phyloP scores from a whole-genome alignment of 2,329 filamentous ascomycete genomes.

The Rosellinia necatrix region DNA sequence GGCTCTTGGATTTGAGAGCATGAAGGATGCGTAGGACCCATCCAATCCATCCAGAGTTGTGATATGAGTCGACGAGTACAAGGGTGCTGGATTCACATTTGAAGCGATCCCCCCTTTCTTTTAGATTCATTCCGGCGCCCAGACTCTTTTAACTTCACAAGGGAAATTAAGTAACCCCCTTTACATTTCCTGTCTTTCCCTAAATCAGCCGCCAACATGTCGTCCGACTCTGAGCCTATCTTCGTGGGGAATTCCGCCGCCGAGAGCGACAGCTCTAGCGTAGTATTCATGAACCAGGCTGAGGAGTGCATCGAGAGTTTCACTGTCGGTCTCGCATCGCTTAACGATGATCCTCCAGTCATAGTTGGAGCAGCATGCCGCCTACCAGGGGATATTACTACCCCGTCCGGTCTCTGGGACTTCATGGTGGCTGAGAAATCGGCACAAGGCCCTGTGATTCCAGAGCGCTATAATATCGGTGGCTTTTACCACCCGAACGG shows the following conservation, averaged over 20 bases:
- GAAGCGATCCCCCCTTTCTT: too few relatives aligned
- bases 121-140: too few relatives aligned
- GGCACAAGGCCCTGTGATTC: conserved; percentile 13
- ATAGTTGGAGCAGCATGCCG: conserved; percentile 20
- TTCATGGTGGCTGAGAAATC: conserved; percentile 18
- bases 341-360: neutral
- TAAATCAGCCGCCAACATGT: neutral
- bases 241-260: too few relatives aligned
- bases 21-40: too few relatives aligned
- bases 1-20: too few relatives aligned
- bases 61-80: too few relatives aligned
- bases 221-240: neutral
- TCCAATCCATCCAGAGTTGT: too few relatives aligned
- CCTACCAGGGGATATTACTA: conserved; percentile 18
- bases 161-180: too few relatives aligned
- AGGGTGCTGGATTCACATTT: too few relatives aligned
- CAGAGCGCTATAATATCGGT: conserved; percentile 18
- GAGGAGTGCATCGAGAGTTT: too few relatives aligned
- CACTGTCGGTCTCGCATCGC: too few relatives aligned
- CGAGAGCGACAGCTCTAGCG: neutral
- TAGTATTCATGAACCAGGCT: neutral
- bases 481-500: conserved; percentile 25
- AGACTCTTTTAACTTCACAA: too few relatives aligned
- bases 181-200: neutral
- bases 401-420: conserved; percentile 20